phyloP scores from a whole-genome alignment of 768 basidiomycete genomes.

The Lentinula raphanica region DNA sequence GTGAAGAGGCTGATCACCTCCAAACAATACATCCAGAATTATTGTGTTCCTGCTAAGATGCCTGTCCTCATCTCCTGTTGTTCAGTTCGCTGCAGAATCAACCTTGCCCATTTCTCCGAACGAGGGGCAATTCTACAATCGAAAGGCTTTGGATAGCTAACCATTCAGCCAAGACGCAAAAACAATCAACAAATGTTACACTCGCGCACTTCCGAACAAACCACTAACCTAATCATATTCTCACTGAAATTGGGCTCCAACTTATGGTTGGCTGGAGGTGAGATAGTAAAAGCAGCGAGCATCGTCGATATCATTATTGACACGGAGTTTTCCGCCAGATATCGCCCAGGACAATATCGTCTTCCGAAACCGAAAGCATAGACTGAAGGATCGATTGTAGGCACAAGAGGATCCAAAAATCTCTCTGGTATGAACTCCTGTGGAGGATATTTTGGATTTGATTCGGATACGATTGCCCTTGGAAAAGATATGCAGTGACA shows the following conservation, averaged over 20 bases:
- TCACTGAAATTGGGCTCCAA: not conserved
- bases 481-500: not conserved
- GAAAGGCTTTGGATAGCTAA: not conserved
- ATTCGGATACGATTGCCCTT: slow-evolving; percentile 6
- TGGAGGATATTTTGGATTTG: not conserved
- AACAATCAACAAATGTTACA: no score
- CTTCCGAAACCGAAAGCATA: slow-evolving; percentile 26
- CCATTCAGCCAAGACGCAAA: not conserved
- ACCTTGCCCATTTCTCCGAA: not conserved
- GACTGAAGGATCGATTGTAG: not conserved
- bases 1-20: no score
- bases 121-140: not conserved
- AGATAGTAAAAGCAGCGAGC: not conserved
- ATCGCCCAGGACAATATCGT: slow-evolving; percentile 2
- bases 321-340: not conserved
- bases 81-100: not conserved
- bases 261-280: not conserved
- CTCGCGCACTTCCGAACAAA: no score
- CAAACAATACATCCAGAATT: no score
- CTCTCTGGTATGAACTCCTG: not conserved
- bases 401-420: not conserved
- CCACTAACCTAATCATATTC: not conserved
- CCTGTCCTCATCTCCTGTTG: not conserved
- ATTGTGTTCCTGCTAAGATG: no score
- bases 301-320: not conserved